A percentile compares a stretch with the other conserved stretches of the same genome.
Evolutionary conservation across 2,329 filamentous ascomycete species (phyloP).

Genomic region (Neonectria magnoliae): DNA sequence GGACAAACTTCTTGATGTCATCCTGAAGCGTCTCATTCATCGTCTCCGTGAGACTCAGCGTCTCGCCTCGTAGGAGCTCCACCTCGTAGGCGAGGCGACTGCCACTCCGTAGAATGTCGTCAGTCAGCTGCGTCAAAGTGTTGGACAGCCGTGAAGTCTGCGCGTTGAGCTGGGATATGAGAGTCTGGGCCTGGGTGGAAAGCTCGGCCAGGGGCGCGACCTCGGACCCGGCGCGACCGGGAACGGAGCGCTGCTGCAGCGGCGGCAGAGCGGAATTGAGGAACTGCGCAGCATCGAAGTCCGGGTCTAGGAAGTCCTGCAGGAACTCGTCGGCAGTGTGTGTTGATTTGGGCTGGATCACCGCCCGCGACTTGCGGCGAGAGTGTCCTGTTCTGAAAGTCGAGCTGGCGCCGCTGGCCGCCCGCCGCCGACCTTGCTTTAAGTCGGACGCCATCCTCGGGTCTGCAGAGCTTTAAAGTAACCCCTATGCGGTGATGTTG

Average conservation of each 20-base stretch:
- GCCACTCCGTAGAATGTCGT: slow-evolving; percentile 91
- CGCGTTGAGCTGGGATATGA: slow-evolving; percentile 88
- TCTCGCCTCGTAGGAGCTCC: slow-evolving; percentile 90
- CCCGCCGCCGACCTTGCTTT: slow-evolving; percentile 53
- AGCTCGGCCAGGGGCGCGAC: slow-evolving; percentile 76
- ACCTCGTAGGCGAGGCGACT: slow-evolving; percentile 93
- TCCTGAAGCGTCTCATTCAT: slow-evolving; percentile 76
- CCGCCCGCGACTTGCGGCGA: slow-evolving; percentile 50
- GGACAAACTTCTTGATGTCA: slow-evolving; percentile 79
- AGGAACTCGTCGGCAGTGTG: slow-evolving; percentile 79
- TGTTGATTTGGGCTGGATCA: slow-evolving; percentile 61
- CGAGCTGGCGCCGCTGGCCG: slow-evolving; percentile 55
- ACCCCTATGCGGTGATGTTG: not conserved
- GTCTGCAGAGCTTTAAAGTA: not conserved
- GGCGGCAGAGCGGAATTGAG: slow-evolving; percentile 83
- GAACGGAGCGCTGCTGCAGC: slow-evolving; percentile 60
- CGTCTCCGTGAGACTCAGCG: slow-evolving; percentile 80
- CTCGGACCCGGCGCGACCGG: slow-evolving; percentile 38
- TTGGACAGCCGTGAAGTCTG: slow-evolving; percentile 86
- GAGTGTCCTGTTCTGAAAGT: slow-evolving; percentile 54
- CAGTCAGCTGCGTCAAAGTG: slow-evolving; percentile 87
- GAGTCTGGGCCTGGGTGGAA: slow-evolving; percentile 80
- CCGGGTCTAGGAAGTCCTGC: slow-evolving; percentile 76
- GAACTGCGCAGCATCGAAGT: slow-evolving; percentile 86
- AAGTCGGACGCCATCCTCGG: slow-evolving; percentile 44